These are phyloP conservation scores for Hamigera avellanea DNA, from an alignment of 495 filamentous ascomycete genomes.

Conservation along the genomic window DNA sequence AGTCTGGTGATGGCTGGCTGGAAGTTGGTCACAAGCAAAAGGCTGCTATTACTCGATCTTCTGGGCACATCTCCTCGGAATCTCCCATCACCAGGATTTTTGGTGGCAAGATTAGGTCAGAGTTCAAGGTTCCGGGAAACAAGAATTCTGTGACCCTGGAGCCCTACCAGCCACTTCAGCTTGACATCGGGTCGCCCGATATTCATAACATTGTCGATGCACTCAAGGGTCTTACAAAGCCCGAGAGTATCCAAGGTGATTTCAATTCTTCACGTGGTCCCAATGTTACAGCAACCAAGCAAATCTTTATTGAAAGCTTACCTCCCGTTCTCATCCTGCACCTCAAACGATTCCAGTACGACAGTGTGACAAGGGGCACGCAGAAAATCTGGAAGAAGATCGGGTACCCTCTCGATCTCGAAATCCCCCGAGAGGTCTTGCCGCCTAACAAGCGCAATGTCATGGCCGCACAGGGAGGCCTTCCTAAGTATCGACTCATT, in stretches of 20 bases:
- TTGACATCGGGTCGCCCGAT: constrained; percentile 80
- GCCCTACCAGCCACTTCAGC: constrained; percentile 85
- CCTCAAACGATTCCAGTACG: constrained; percentile 94
- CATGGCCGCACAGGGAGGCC: constrained; percentile 47
- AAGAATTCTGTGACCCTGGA: constrained; percentile 86
- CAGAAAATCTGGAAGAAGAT: constrained; percentile 99
- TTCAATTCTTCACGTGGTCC: constrained; percentile 74
- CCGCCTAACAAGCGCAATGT: constrained; percentile 58
- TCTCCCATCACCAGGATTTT: constrained; percentile 92
- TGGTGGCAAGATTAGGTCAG: constrained; percentile 82
- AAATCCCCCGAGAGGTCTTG: constrained; percentile 90
- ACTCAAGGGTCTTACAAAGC: constrained; percentile 67
- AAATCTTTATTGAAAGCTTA: constrained; percentile 86
- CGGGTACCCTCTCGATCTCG: constrained; percentile 86
- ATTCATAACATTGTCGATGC: constrained; percentile 89
- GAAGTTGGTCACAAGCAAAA: constrained; percentile 92
- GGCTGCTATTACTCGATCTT: constrained; percentile 74
- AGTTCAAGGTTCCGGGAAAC: constrained; percentile 74
- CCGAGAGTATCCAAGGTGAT: constrained; percentile 77
- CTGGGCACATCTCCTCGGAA: constrained; percentile 57
- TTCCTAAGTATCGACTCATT: constrained; percentile 73
- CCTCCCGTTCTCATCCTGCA: constrained; percentile 91
- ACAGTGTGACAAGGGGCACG: constrained; percentile 69
- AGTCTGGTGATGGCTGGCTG: constrained; percentile 57
- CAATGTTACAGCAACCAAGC: constrained; percentile 72